A percentile compares a stretch with the other conserved stretches of the same genome.
Conservation (phyloP, 1,139 yeast species). For the Taiozyma sp. region DNA sequence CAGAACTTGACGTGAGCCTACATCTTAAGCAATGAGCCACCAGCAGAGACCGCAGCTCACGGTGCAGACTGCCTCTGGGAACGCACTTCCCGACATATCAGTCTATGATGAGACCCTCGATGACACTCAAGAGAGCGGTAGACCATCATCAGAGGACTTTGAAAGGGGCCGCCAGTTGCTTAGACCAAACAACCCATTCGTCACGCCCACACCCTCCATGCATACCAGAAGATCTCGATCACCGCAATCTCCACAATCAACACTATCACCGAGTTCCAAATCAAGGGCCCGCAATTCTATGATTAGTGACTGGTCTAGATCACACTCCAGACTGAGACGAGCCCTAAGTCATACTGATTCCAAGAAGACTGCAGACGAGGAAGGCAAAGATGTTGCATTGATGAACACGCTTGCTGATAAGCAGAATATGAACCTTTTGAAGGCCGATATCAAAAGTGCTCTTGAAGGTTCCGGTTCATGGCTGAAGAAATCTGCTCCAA, state of each 20-base stretch:
- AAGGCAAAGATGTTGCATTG: not conserved
- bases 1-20: not conserved
- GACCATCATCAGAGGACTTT: not conserved
- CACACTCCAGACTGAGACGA: not conserved
- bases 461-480: constrained; percentile 13
- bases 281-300: not conserved
- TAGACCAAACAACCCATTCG: not conserved
- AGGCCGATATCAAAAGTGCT: constrained; percentile 7
- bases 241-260: constrained; percentile 1
- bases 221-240: not conserved
- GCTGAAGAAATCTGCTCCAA: constrained; percentile 4
- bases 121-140: not conserved
- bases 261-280: constrained; percentile 1
- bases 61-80: constrained; percentile 1
- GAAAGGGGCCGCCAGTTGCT: not conserved
- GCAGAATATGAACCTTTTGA: constrained; percentile 5
- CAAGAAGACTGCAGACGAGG: not conserved
- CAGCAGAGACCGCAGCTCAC: not conserved
- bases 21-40: not conserved
- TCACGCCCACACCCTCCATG: not conserved
- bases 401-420: constrained; percentile 1
- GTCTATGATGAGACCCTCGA: not conserved
- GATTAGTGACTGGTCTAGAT: not conserved
- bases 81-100: not conserved
- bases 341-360: not conserved